phyloP scores from a whole-genome alignment of 169 alveolate genomes.

The Babesia sp. region DNA sequence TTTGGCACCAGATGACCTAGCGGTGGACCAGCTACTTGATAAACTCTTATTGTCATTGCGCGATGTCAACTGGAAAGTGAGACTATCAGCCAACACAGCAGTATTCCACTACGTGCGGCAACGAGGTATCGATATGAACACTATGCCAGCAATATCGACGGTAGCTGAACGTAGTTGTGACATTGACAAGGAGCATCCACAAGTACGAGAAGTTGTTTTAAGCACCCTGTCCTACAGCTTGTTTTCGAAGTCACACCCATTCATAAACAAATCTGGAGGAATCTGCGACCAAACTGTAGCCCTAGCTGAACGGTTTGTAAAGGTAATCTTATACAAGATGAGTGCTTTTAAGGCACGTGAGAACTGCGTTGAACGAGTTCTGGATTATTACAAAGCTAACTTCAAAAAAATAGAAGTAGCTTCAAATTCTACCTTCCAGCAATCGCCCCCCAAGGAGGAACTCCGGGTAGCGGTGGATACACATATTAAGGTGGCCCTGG shows the following conservation, averaged over 20 bases:
- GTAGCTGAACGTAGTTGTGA: slow-evolving; percentile 47
- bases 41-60: slow-evolving; percentile 18
- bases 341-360: slow-evolving; percentile 40
- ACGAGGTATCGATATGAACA: not conserved
- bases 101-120: slow-evolving; percentile 23
- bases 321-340: slow-evolving; percentile 56
- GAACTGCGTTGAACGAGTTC: slow-evolving; percentile 14
- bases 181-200: slow-evolving; percentile 43
- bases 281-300: not conserved
- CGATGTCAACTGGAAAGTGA: slow-evolving; percentile 47
- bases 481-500: not conserved
- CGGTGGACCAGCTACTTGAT: slow-evolving; percentile 2
- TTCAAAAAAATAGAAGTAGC: not conserved
- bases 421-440: not conserved
- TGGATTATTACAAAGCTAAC: slow-evolving; percentile 13
- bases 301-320: slow-evolving; percentile 29
- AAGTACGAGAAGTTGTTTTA: slow-evolving; percentile 16
- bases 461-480: not conserved
- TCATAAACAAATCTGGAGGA: not conserved
- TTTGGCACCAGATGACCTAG: not conserved
- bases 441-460: not conserved
- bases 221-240: slow-evolving; percentile 7
- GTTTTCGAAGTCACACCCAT: slow-evolving; percentile 7
- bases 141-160: slow-evolving; percentile 30
- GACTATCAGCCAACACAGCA: slow-evolving; percentile 22